Conservation (phyloP, 129 eudicot species). For the Lactuca sativa region DNA sequence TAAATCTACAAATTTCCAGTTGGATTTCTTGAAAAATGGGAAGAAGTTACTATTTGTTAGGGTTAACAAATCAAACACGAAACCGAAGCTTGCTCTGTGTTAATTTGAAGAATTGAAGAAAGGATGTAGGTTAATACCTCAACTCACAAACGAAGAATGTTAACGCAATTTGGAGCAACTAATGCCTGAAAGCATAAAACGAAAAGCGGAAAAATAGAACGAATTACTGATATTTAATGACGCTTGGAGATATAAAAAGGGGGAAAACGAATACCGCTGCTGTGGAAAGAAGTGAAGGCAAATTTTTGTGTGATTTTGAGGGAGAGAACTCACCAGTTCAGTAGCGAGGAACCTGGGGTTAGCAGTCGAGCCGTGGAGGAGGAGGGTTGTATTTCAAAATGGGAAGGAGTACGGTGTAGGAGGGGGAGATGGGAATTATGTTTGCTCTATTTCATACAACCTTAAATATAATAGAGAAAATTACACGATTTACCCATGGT, state of each 20-base stretch:
- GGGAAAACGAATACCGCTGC: background rate
- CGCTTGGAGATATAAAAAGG: background rate
- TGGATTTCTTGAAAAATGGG: background rate
- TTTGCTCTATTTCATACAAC: too few relatives aligned
- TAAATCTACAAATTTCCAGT: background rate
- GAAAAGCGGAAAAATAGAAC: background rate
- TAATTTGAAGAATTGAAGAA: background rate
- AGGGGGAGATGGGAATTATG: too few relatives aligned
- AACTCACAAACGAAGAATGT: constrained; percentile 7
- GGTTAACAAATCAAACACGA: constrained; percentile 5
- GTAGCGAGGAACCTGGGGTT: too few relatives aligned
- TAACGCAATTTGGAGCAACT: background rate
- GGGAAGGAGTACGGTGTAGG: too few relatives aligned
- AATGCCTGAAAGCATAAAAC: background rate
- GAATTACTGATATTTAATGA: background rate
- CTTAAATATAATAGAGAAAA: too few relatives aligned
- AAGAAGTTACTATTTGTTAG: background rate
- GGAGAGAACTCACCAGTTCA: background rate
- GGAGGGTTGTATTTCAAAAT: too few relatives aligned
- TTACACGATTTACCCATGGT: too few relatives aligned
- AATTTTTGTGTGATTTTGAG: background rate
- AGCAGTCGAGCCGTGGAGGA: too few relatives aligned
- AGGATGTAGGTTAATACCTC: constrained; percentile 11
- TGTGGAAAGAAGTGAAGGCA: background rate
- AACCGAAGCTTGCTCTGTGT: background rate